Evolutionary conservation across 176 grass and related monocot genomes (phyloP).

Genomic region (Eleusine indica): DNA sequence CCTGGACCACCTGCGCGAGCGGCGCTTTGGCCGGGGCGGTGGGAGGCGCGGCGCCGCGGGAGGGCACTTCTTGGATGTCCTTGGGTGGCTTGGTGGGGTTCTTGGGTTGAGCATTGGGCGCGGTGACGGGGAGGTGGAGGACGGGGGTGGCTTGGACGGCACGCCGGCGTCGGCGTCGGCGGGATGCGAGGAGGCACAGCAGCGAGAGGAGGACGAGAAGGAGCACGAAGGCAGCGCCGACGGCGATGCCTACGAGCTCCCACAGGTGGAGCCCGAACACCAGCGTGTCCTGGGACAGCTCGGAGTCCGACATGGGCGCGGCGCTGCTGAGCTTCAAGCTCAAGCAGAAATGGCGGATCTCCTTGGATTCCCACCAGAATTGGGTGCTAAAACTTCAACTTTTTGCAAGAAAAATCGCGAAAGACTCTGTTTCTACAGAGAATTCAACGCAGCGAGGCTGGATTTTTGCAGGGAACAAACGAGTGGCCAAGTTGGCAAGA

Average conservation of each 20-base stretch:
- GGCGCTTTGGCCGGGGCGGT: constrained; percentile 29
- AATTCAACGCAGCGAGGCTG: constrained; percentile 23
- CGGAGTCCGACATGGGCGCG: constrained; percentile 72
- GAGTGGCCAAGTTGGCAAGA: constrained; percentile 20
- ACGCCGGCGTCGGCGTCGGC: constrained; percentile 53
- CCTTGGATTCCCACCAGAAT: constrained; percentile 27
- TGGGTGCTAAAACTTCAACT: background rate
- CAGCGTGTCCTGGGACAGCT: constrained; percentile 70
- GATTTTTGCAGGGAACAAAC: constrained; percentile 31
- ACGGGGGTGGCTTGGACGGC: constrained; percentile 46
- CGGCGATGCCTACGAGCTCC: constrained; percentile 73
- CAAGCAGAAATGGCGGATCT: constrained; percentile 43
- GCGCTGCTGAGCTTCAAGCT: constrained; percentile 21
- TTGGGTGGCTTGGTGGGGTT: constrained; percentile 50
- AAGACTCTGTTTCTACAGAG: constrained; percentile 6
- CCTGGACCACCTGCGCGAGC: constrained; percentile 44
- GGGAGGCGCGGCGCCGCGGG: constrained; percentile 20
- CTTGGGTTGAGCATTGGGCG: constrained; percentile 53
- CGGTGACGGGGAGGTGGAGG: constrained; percentile 48
- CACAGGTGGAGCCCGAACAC: constrained; percentile 84
- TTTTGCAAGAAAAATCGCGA: background rate
- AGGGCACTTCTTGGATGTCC: constrained; percentile 66
- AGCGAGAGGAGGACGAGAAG: constrained; percentile 72
- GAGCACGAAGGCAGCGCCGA: constrained; percentile 72
- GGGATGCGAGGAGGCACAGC: constrained; percentile 62